A percentile compares a stretch with the other conserved stretches of the same genome.
These are phyloP conservation scores for Pythium phragmitis DNA, from an alignment of 352 stramenopile species.

Conservation along the genomic window DNA sequence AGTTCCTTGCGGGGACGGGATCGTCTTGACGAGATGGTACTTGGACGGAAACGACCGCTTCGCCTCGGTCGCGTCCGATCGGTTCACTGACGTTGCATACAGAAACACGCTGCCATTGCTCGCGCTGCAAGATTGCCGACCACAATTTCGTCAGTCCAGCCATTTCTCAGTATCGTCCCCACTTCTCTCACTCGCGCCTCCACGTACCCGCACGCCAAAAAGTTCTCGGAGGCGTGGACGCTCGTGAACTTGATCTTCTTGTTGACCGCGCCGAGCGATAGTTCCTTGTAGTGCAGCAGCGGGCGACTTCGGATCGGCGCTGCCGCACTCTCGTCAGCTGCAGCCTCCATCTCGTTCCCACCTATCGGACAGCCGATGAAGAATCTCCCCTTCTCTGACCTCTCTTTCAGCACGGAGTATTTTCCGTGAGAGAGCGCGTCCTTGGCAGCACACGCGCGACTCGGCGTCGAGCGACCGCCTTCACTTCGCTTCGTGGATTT, in stretches of 20 bases:
- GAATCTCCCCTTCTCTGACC: not conserved
- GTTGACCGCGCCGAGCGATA: constrained; percentile 51
- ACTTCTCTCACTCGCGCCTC: not conserved
- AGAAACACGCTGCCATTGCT: constrained; percentile 84
- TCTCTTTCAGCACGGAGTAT: not conserved
- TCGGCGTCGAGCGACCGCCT: not conserved
- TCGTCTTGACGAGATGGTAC: constrained; percentile 88
- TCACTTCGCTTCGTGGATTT: not conserved
- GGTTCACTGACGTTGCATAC: constrained; percentile 60
- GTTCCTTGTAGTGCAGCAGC: constrained; percentile 73
- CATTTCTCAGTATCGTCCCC: not conserved
- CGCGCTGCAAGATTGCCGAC: constrained; percentile 30
- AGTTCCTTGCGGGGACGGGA: constrained; percentile 58
- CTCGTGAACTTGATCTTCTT: constrained; percentile 70
- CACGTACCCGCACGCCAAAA: constrained; percentile 66
- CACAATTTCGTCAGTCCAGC: not conserved
- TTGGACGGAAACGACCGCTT: constrained; percentile 45
- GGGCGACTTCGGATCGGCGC: constrained; percentile 40
- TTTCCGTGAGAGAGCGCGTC: not conserved
- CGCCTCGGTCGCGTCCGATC: constrained; percentile 30
- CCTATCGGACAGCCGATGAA: not conserved
- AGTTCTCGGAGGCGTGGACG: constrained; percentile 85
- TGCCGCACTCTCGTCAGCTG: constrained; percentile 27
- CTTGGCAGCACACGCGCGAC: not conserved
- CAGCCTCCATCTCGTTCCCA: constrained; percentile 13